Conservation (phyloP, 192 early-diverging fungal species). For the Coemansia guatemalensis region DNA sequence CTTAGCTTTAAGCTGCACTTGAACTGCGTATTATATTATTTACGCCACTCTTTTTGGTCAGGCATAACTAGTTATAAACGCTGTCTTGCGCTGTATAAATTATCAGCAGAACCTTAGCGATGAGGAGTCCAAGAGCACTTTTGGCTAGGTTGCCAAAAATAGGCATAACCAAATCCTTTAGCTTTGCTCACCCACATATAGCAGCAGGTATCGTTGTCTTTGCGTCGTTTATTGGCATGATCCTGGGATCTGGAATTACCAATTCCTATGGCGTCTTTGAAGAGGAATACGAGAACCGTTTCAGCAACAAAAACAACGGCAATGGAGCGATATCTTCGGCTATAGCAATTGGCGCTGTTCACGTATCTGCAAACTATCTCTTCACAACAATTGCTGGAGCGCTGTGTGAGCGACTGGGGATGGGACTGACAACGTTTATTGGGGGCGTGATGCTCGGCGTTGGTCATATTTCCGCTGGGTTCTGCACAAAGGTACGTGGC, state of each 20-base stretch:
- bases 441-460: constrained; percentile 36
- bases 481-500: constrained; percentile 37
- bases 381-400: constrained; percentile 50
- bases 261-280: constrained; percentile 54
- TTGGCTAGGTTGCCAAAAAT: constrained; percentile 34
- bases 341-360: constrained; percentile 45
- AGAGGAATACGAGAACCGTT: constrained; percentile 49
- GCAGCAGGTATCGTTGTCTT: constrained; percentile 35
- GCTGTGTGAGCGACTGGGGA: constrained; percentile 47
- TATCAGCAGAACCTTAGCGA: background rate
- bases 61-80: background rate
- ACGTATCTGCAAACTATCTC: constrained; percentile 44
- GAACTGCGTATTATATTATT: background rate
- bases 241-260: constrained; percentile 44
- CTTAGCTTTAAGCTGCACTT: background rate
- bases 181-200: constrained; percentile 33
- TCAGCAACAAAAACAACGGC: constrained; percentile 23
- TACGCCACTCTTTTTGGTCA: background rate
- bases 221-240: constrained; percentile 48
- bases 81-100: background rate
- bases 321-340: constrained; percentile 28
- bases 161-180: constrained; percentile 38
- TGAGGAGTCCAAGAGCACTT: background rate
- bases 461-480: constrained; percentile 41
- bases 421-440: constrained; percentile 50